Evolutionary conservation across 306 rosid genomes (phyloP), one percentile per base, ranked within the genome.

Genomic region (Begonia loranthoides): DNA sequence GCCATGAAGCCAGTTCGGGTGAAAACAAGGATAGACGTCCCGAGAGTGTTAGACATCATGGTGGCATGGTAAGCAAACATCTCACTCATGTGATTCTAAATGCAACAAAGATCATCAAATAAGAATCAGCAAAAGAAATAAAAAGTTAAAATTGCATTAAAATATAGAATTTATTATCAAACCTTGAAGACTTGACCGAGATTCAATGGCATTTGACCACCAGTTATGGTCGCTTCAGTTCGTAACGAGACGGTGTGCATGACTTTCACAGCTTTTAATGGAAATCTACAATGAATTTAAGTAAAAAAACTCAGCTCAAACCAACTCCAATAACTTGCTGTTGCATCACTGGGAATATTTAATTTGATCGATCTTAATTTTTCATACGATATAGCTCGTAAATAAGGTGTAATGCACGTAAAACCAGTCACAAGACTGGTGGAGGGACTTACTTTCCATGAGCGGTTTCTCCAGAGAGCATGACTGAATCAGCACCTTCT

Each of bases 31-130:
- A 87, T 80, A 49, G 99, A 83, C 43, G 95, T 90, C 69, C 99
- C 94, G 48, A 90, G 99, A 60, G 95, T 86, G 70, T 90, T 90
- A 58, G 99, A 83, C 96, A 90, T 90, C 83, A 82, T 82, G 60
- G 99, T 86, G 46, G 99, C 95, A 67, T 90, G 99, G 78, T 82
- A 90, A 43, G 99, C 99, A 76, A 90, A 90, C 95, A 86, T 90
- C 79, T 90, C 99, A 1, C 99, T 90, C 99, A 86, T 90, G 64
- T 86, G 99, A 54, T 90, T 90, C 99, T 90, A 56, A 72, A 66
- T 14, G 51, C 61, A 65, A 59, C 50, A 41, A 57, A 56, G 44
- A 54, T 34, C 9, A 11, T 38, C 16, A 24, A 43, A 47, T 56
- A 49, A 39, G 63, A n/a, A 13, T 28, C 63, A 38, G 28, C 56